phyloP scores from a whole-genome alignment of 2,329 filamentous ascomycete species.

The Colletotrichum tabaci region DNA sequence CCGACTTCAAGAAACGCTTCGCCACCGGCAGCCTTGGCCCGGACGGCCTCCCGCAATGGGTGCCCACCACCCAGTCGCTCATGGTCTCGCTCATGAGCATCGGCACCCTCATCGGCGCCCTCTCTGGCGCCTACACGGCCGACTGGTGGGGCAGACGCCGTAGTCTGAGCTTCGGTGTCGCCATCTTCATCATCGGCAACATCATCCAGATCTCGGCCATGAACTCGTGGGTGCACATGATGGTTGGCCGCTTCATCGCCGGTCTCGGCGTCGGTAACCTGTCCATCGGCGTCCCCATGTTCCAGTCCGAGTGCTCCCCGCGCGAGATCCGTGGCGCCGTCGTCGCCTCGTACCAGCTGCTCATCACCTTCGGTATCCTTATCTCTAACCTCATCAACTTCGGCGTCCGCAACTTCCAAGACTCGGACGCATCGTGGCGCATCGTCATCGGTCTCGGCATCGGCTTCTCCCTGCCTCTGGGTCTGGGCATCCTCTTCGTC shows the following conservation, averaged over 20 bases:
- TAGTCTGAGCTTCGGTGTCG: constrained; percentile 66
- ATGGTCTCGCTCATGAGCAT: constrained; percentile 71
- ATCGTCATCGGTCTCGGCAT: constrained; percentile 73
- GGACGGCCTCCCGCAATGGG: constrained; percentile 57
- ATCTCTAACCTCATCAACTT: constrained; percentile 69
- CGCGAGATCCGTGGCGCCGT: constrained; percentile 75
- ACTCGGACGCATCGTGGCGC: constrained; percentile 68
- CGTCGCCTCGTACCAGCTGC: constrained; percentile 80
- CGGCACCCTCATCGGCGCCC: constrained; percentile 68
- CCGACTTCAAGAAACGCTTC: constrained; percentile 71
- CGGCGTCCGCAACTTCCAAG: constrained; percentile 61
- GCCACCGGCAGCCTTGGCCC: constrained; percentile 56
- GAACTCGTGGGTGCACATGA: constrained; percentile 74
- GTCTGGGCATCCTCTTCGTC: constrained; percentile 65
- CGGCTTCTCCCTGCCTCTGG: constrained; percentile 66
- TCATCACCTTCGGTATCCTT: constrained; percentile 80
- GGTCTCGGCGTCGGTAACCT: constrained; percentile 78
- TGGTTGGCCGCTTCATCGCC: constrained; percentile 75
- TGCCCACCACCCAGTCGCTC: constrained; percentile 62
- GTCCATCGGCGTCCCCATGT: constrained; percentile 77
- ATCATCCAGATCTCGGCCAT: constrained; percentile 75
- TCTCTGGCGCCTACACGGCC: constrained; percentile 68
- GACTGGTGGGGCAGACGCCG: constrained; percentile 72
- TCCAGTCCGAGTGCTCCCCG: constrained; percentile 75
- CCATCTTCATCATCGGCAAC: constrained; percentile 75